Evolutionary conservation across 2,329 filamentous ascomycete genomes (phyloP), one percentile per base, ranked within the genome.

Genomic region (Xylariaceae sp.): DNA sequence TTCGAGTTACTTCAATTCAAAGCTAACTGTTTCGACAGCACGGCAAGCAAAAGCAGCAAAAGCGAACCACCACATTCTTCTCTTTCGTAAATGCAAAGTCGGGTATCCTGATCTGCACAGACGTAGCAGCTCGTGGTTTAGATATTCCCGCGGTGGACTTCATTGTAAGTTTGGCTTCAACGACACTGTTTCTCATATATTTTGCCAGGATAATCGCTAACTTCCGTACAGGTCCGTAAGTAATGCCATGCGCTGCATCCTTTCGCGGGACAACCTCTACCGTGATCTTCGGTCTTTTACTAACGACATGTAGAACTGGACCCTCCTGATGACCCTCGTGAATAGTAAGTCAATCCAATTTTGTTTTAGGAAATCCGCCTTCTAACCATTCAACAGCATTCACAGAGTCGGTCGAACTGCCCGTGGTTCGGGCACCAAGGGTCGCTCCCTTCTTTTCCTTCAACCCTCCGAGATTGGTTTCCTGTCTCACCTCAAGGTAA

Each of bases 21-120:
- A 18, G 2, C 17, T 18, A 18, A 18, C 17, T 18, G 2, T 18
- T 18, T 18, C 17, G 17, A 18, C 42, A 62, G 60, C 88, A 92
- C 71, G 94, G 92, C 66, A 97, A 99, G 77, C 91, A 96, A 77
- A 99, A 99, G 77, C 94, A 99, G 76, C 92, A 97, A 76, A 96
- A 96, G 75, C 89, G 94, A n/a, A 99, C 94, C 23, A 96, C 95
- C 72, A 96, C 92, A 0, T 99, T 99, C 74, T 99, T 97, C 74
- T 93, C 97, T 73, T 99, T 99, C 73, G 88, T 85, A 71, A 92
- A 92, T 70, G 88, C 71, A 3, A 87, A 86, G 65, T 85, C 89
- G 65, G 94, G 93, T 23, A 96, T 90, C 0, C 76, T 99, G 56
- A 94, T 99, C 67, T 97, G 92, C 77, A 99, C 94, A 0, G 94